These are phyloP conservation scores for Nannochloris sp. DNA, from an alignment of 139 green algal species.

Conservation along the genomic window DNA sequence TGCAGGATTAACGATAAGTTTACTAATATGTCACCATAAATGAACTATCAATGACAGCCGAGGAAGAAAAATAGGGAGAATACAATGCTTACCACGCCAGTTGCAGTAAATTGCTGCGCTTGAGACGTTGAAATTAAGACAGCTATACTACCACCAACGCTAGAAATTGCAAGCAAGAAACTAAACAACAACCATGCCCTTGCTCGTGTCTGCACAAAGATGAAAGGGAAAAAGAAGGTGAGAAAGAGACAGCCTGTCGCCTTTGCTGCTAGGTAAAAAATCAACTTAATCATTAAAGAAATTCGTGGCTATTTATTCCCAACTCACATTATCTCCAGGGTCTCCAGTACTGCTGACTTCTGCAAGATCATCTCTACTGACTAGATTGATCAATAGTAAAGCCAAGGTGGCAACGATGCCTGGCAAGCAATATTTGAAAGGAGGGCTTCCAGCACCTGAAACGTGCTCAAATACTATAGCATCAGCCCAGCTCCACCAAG, in stretches of 20 bases:
- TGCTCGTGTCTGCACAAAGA: conserved; percentile 17
- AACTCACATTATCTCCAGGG: conserved; percentile 6
- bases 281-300: background rate
- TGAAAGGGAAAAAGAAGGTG: background rate
- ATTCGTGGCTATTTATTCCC: background rate
- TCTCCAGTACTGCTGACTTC: conserved; percentile 12
- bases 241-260: background rate
- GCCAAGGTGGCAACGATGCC: conserved; percentile 36
- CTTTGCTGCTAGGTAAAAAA: background rate
- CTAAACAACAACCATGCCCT: conserved; percentile 33
- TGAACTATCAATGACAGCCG: no score
- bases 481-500: conserved; percentile 31
- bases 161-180: conserved; percentile 26
- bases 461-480: conserved; percentile 18
- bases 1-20: conserved; percentile 15
- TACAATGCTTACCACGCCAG: conserved; percentile 30
- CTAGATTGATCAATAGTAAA: conserved; percentile 36
- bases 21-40: no score
- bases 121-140: conserved; percentile 25
- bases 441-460: conserved; percentile 3
- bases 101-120: background rate
- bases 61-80: no score
- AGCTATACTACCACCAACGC: conserved; percentile 32
- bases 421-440: conserved; percentile 33
- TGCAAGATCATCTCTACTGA: conserved; percentile 22